Conservation (phyloP, 2,329 filamentous ascomycete genomes). For the Orbilia javanica region DNA sequence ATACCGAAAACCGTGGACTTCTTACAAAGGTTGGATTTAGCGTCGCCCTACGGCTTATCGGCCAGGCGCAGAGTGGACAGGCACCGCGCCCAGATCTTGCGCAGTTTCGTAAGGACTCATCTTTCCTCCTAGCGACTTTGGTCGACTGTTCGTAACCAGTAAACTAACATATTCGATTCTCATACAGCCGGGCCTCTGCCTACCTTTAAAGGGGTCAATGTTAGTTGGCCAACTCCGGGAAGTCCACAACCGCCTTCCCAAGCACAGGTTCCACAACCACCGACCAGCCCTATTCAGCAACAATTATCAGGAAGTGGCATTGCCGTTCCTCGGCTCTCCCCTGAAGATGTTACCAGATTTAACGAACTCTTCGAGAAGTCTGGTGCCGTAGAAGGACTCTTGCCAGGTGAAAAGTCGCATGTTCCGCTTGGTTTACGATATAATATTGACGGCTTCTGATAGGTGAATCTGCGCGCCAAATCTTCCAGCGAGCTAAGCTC, state of each 20-base stretch:
- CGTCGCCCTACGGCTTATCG: constrained; percentile 91
- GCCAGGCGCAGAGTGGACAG: constrained; percentile 90
- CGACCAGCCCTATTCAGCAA: constrained; percentile 66
- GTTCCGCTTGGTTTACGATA: background rate
- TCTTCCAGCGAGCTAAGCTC: constrained; percentile 92
- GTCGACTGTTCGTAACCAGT: background rate
- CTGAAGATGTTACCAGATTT: constrained; percentile 92
- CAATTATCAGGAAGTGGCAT: constrained; percentile 73
- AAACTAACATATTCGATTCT: background rate
- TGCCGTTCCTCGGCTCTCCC: constrained; percentile 86
- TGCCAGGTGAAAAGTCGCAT: constrained; percentile 71
- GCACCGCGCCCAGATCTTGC: constrained; percentile 85
- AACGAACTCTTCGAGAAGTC: constrained; percentile 91
- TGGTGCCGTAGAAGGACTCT: constrained; percentile 78
- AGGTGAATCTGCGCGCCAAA: constrained; percentile 89
- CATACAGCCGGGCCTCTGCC: constrained; percentile 80
- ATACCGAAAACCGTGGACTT: constrained; percentile 94
- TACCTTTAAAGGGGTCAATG: constrained; percentile 84
- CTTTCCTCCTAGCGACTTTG: constrained; percentile 1
- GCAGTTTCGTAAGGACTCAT: constrained; percentile 73
- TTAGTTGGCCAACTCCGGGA: constrained; percentile 64
- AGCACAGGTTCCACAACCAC: constrained; percentile 68
- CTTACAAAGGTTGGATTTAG: constrained; percentile 93
- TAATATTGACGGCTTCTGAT: constrained; percentile 53
- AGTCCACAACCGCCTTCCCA: constrained; percentile 62